A percentile compares a stretch with the other conserved stretches of the same genome.
phyloP scores from a whole-genome alignment of 352 stramenopile species.

The Globisporangium sylvaticum region DNA sequence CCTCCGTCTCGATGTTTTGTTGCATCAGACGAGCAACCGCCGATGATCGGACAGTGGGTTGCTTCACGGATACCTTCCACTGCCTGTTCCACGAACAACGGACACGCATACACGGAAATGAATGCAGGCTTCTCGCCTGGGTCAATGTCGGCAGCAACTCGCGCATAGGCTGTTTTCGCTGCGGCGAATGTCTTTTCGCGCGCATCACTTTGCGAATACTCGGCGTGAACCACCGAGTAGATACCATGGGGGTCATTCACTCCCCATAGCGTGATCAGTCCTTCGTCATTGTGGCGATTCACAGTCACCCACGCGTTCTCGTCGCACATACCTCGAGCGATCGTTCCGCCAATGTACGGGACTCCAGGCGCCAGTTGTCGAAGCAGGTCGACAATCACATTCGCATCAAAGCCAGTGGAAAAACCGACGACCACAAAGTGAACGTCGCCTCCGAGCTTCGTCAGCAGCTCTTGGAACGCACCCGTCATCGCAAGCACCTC shows the following conservation, averaged over 20 bases:
- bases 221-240: conserved; percentile 75
- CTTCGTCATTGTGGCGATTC: conserved; percentile 82
- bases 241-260: conserved; percentile 80
- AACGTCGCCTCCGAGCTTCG: conserved; percentile 69
- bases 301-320: conserved; percentile 86
- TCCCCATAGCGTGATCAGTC: conserved; percentile 80
- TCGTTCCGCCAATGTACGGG: conserved; percentile 82
- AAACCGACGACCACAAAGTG: conserved; percentile 86
- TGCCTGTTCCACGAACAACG: conserved; percentile 76
- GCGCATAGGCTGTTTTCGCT: conserved; percentile 57
- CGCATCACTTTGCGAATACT: conserved; percentile 79
- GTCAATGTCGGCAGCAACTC: conserved; percentile 52
- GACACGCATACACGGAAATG: conserved; percentile 74
- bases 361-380: conserved; percentile 73
- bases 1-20: conserved; percentile 58
- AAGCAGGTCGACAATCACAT: conserved; percentile 67
- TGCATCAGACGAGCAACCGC: conserved; percentile 79
- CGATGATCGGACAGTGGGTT: conserved; percentile 77
- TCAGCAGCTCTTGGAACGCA: conserved; percentile 76
- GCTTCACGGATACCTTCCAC: conserved; percentile 81
- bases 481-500: conserved; percentile 71
- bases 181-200: conserved; percentile 76
- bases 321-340: conserved; percentile 81
- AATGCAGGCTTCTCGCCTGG: conserved; percentile 73
- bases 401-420: conserved; percentile 76